Evolutionary conservation across 2,329 filamentous ascomycete species (phyloP), one percentile per base, ranked within the genome.

Genomic region (Cladosporium halotolerans): DNA sequence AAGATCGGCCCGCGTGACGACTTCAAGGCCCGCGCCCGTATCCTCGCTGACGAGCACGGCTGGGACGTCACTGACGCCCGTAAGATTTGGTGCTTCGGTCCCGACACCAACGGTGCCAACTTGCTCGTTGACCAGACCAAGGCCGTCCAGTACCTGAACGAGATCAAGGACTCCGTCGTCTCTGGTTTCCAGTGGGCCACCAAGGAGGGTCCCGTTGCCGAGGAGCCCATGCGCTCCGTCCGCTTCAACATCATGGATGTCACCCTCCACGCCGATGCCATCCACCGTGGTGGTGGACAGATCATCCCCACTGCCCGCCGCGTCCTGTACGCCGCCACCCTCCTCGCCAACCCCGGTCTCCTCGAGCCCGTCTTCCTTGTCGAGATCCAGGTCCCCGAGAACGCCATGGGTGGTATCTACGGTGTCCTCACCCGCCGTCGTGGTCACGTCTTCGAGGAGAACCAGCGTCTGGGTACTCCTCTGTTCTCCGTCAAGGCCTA

Each of bases 1-100:
- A 93, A 90, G 82, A 90, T 99, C 74, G 81, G 77, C 70, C 89
- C 93, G 63, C 89, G 92, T 82, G 93, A 99, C 75, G 93, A 99
- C 80, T 89, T 97, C 87, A 99, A 99, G 88, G 81, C 85, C 66
- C 93, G 93, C 81, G 93, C 92, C 72, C 92, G 93, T 84, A 72
- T 95, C 72, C 81, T 99, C 60, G 93, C 93, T 64, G 93, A 99
- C 73, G 92, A 99, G 70, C 88, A 88, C 81, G 92, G 90, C 73
- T 99, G 93, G 93, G 93, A 99, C 78, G 91, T 99, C 71, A 99
- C 93, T 68, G 93, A 99, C 76, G 93, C 93, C 77, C 90, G 95
- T 80, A 99, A 99, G 89, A 99, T 99, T 76, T 99, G 93, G 93
- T 95, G 89, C 75, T 99, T 99, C 79, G 93, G 93, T 77, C 93